Percentiles rank a stretch among this genome's conserved stretches.
These are phyloP conservation scores for Neobulgaria alba DNA, from an alignment of 2,329 filamentous ascomycete genomes.

Conservation along the genomic window DNA sequence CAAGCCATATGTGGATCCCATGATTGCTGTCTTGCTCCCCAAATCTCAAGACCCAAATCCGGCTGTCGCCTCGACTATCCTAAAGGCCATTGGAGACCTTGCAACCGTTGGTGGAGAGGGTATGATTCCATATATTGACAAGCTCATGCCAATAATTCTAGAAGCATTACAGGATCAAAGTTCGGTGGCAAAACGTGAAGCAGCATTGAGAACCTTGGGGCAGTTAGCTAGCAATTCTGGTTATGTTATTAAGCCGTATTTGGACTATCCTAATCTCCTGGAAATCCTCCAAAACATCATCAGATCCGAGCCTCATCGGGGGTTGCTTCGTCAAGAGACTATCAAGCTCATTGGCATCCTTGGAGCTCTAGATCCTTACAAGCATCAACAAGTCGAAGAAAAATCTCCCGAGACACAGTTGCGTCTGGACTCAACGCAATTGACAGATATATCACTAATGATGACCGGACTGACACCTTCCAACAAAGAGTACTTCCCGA, in stretches of 20 bases:
- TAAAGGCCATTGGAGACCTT: constrained; percentile 89
- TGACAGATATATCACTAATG: constrained; percentile 94
- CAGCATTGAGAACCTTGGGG: constrained; percentile 81
- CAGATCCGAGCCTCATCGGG: constrained; percentile 77
- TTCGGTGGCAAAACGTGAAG: constrained; percentile 81
- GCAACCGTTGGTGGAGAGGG: constrained; percentile 89
- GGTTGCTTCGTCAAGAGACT: constrained; percentile 79
- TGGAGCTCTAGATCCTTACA: constrained; percentile 91
- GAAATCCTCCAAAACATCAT: constrained; percentile 92
- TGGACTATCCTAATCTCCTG: constrained; percentile 88
- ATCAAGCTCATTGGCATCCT: constrained; percentile 95
- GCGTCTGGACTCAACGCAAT: constrained; percentile 50
- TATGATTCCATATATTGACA: constrained; percentile 84
- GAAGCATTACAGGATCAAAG: constrained; percentile 90
- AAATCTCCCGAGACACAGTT: constrained; percentile 73
- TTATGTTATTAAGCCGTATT: constrained; percentile 93
- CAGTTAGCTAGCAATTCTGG: constrained; percentile 93
- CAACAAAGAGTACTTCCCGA: constrained; percentile 97
- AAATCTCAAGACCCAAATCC: constrained; percentile 81
- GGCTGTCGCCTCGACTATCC: constrained; percentile 86
- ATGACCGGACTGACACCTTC: constrained; percentile 96
- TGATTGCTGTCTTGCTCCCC: constrained; percentile 88
- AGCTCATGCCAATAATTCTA: constrained; percentile 91
- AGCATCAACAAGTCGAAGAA: constrained; percentile 91
- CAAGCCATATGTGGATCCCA: constrained; percentile 93